A percentile compares a stretch with the other conserved stretches of the same genome.
These are phyloP conservation scores for Aspergillus sp. DNA, from an alignment of 2,329 filamentous ascomycete genomes.

Conservation along the genomic window DNA sequence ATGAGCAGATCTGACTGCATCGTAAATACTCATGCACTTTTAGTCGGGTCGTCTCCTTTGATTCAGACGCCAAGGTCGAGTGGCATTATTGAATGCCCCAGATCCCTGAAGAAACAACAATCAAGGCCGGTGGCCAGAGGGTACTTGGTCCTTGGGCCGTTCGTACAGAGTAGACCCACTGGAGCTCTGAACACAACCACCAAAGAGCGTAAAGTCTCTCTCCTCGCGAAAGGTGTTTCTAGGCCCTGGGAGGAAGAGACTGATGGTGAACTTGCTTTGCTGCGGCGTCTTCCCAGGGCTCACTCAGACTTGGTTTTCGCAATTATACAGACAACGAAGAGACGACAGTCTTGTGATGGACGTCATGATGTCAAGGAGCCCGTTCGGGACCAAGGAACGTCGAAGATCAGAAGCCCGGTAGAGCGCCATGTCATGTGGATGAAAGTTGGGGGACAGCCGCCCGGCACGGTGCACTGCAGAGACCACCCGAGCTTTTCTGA, in stretches of 20 bases:
- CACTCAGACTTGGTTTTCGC: background rate
- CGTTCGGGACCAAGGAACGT: constrained; percentile 22
- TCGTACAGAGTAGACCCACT: constrained; percentile 17
- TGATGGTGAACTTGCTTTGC: background rate
- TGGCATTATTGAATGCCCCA: background rate
- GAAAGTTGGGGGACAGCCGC: background rate
- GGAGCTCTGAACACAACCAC: constrained; percentile 12
- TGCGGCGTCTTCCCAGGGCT: background rate
- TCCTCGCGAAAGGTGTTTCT: background rate
- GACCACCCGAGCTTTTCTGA: constrained; percentile 9
- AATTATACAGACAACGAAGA: background rate
- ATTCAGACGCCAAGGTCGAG: background rate
- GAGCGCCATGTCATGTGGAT: background rate
- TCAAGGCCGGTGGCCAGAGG: constrained; percentile 5
- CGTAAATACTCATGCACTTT: background rate
- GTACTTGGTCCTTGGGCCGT: background rate
- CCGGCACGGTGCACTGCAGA: background rate
- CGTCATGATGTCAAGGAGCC: constrained; percentile 27
- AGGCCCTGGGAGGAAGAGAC: background rate
- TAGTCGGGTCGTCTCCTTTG: background rate
- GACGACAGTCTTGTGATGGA: constrained; percentile 19
- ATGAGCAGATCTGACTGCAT: background rate
- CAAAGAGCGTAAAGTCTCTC: background rate
- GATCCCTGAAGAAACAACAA: constrained; percentile 10
- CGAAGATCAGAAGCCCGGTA: background rate